These are phyloP conservation scores for Meyerozyma guilliermondii DNA, from an alignment of 1,139 yeast species.

Conservation along the genomic window DNA sequence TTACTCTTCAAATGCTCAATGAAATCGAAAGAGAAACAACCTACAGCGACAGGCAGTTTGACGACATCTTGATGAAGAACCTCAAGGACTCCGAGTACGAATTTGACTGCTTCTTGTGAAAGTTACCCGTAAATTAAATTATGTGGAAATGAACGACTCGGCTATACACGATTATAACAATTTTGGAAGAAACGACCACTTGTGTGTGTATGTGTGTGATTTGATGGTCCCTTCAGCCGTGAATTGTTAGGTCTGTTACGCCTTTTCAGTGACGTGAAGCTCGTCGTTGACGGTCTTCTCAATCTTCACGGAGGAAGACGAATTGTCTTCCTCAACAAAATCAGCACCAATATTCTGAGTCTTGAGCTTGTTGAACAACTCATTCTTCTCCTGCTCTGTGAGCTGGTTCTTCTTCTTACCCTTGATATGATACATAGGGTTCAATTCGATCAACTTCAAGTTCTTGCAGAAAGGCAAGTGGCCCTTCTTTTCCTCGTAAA, in stretches of 20 bases:
- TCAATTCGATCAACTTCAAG: conserved; percentile 15
- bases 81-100: conserved; percentile 30
- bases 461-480: conserved; percentile 21
- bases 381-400: conserved; percentile 15
- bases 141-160: conserved; percentile 1
- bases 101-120: conserved; percentile 20
- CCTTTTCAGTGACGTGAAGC: neutral
- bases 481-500: conserved; percentile 20
- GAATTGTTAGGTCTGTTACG: neutral
- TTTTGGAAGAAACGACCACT: neutral
- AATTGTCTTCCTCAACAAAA: conserved; percentile 1
- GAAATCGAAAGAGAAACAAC: conserved; percentile 18
- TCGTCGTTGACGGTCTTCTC: neutral
- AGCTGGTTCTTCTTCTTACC: conserved; percentile 19
- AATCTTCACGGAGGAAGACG: neutral
- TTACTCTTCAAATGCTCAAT: conserved; percentile 28
- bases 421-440: conserved; percentile 23
- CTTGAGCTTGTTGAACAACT: conserved; percentile 17
- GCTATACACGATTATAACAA: neutral
- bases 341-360: conserved; percentile 9
- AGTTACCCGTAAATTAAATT: conserved; percentile 4
- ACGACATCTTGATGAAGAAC: conserved; percentile 22
- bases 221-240: neutral
- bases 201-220: conserved; percentile 1
- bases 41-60: conserved; percentile 23